phyloP scores from a whole-genome alignment of 306 rosid species.

The Astragalus membranaceus region DNA sequence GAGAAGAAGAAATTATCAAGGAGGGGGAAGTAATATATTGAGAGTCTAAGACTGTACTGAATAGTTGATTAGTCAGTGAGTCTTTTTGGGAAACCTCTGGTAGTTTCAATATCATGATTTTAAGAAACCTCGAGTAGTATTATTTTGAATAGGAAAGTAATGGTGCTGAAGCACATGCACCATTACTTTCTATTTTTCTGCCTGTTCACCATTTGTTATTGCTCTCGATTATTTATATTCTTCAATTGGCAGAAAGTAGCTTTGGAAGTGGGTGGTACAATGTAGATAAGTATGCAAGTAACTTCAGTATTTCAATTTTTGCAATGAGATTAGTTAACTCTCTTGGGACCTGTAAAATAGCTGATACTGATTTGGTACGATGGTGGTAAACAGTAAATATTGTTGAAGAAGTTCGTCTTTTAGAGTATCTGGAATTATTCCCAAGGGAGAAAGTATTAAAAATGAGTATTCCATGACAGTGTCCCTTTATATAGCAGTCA shows the following conservation, averaged over 20 bases:
- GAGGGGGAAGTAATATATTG: not conserved
- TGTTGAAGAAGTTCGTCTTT: not conserved
- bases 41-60: not conserved
- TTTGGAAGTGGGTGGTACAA: constrained; percentile 49
- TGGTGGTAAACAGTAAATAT: not conserved
- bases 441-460: not conserved
- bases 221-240: not conserved
- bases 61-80: not conserved
- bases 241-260: constrained; percentile 45
- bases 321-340: too few relatives aligned
- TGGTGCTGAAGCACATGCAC: not conserved
- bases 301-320: not conserved
- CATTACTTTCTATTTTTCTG: not conserved
- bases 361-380: not conserved
- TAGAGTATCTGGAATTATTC: not conserved
- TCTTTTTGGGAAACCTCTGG: not conserved
- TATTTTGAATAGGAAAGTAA: not conserved
- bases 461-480: not conserved
- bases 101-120: not conserved
- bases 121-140: not conserved
- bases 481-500: not conserved
- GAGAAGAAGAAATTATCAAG: constrained; percentile 22
- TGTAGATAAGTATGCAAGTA: too few relatives aligned
- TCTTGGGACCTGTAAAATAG: too few relatives aligned
- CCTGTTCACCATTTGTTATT: not conserved